A percentile compares a stretch with the other conserved stretches of the same genome.
Evolutionary conservation across 352 stramenopile species (phyloP).

Genomic region (Phytophthora sansomeana): DNA sequence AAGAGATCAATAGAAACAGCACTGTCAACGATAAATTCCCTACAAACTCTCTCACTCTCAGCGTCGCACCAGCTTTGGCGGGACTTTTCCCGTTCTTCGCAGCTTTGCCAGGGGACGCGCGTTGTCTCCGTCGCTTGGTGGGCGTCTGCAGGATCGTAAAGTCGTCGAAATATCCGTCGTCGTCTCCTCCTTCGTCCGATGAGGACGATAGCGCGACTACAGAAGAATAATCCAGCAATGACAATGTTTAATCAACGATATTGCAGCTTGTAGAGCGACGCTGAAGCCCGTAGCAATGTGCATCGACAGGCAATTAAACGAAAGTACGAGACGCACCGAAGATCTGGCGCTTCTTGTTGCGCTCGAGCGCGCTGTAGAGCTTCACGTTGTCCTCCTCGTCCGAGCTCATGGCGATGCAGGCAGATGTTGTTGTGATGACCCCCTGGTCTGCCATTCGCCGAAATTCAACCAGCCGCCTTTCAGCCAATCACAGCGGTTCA

Average conservation of each 20-base stretch:
- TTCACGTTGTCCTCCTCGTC: slow-evolving; percentile 67
- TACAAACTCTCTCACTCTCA: not conserved
- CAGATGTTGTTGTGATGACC: slow-evolving; percentile 5
- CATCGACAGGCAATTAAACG: not conserved
- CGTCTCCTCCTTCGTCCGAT: slow-evolving; percentile 42
- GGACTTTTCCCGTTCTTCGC: slow-evolving; percentile 28
- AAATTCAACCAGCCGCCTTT: slow-evolving; percentile 16
- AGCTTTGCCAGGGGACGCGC: slow-evolving; percentile 14
- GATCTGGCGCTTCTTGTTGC: slow-evolving; percentile 67
- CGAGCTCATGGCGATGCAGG: slow-evolving; percentile 38
- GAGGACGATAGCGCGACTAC: slow-evolving; percentile 60
- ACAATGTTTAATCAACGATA: not conserved
- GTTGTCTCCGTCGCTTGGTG: slow-evolving; percentile 27
- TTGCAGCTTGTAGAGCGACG: not conserved
- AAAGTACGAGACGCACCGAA: slow-evolving; percentile 51
- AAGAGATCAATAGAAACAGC: slow-evolving; percentile 3
- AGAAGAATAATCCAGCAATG: not conserved
- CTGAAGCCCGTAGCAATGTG: not conserved
- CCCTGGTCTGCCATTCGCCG: slow-evolving; percentile 17
- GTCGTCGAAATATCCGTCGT: slow-evolving; percentile 30
- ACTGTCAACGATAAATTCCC: not conserved
- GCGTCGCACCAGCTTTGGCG: slow-evolving; percentile 21
- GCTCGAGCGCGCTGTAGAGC: slow-evolving; percentile 79
- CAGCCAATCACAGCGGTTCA: slow-evolving; percentile 18
- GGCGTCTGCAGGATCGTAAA: slow-evolving; percentile 23